Conservation (phyloP, 495 filamentous ascomycete genomes). For the Bombardia bombarda region DNA sequence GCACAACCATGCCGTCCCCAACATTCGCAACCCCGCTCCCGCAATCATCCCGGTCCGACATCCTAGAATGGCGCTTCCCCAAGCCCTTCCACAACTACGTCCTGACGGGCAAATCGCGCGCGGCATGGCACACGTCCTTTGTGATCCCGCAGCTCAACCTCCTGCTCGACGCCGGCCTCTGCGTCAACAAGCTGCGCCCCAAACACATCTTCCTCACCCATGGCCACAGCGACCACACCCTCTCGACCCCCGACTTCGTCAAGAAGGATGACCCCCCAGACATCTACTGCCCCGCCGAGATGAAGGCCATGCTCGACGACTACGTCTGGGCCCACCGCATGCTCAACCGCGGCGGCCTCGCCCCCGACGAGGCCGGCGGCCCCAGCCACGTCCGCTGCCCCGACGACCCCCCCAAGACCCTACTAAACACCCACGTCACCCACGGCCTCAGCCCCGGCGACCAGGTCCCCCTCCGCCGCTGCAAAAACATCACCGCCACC, state of each 20-base stretch:
- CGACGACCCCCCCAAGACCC: neutral
- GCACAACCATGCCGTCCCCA: conserved; percentile 1
- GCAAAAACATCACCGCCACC: conserved; percentile 17
- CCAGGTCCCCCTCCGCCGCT: conserved; percentile 15
- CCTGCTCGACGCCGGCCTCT: conserved; percentile 29
- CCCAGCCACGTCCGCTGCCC: neutral
- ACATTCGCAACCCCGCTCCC: conserved; percentile 27
- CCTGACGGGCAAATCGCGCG: conserved; percentile 29
- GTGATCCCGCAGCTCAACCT: conserved; percentile 31
- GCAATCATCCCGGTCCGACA: conserved; percentile 25
- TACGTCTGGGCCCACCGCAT: conserved; percentile 17
- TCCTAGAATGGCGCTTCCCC: conserved; percentile 31
- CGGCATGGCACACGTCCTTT: conserved; percentile 37
- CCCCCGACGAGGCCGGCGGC: neutral
- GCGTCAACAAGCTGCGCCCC: conserved; percentile 26
- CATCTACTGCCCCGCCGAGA: conserved; percentile 25
- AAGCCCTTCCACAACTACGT: conserved; percentile 24
- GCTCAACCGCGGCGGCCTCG: conserved; percentile 1
- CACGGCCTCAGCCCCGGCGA: conserved; percentile 15
- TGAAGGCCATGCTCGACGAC: conserved; percentile 17
- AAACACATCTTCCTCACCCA: conserved; percentile 37
- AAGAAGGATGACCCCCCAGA: conserved; percentile 26
- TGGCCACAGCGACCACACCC: conserved; percentile 32
- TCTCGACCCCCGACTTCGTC: conserved; percentile 23
- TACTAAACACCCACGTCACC: conserved; percentile 17